Base-by-base conservation (phyloP, 768 basidiomycete species). In the Favolaschia claudopus region DNA sequence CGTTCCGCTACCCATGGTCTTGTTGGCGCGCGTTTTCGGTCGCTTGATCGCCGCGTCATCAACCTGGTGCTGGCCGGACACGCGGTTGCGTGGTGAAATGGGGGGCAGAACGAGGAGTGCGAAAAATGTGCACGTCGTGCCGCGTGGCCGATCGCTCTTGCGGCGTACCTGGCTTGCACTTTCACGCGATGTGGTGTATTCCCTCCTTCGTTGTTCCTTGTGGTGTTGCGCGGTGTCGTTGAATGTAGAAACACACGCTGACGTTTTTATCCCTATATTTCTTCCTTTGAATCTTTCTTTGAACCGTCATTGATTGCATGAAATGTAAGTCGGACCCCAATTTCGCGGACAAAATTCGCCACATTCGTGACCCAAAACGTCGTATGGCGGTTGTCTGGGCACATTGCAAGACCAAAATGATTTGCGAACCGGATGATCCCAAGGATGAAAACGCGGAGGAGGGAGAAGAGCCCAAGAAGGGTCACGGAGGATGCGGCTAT, bases 401-500 rank as follows among this genome's bases (percentile, higher is more conserved):
- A 29, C 86, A 89, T 70, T 95, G 93, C 87, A 95, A 95, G 76
- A 83, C 87, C 63, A 96, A 92, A 77, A 94, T 83, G 81, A 69
- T 82, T 42, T 99, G 96, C 82, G 94, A 95, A 67, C 77, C 93
- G 67, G 93, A 96, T 75, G 91, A 93, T 37, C 84, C 88, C 46
- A 92, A 93, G 74, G 93, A 95, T 62, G 95, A 95, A 67, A 88
- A 85, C 55, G 91, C 85, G 28, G 89, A 85, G 31, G 88, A 85
- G 14, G 79, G 76, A 34, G 89, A 87, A 36, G 93, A 93, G 62
- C 81, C 85, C 43, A 93, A 93, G 79, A 91, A 88, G 69, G 93
- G 94, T 2, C 97, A 99, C 60, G 96, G 95, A n/a, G 97, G 97
- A 15, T 99, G 97, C 74, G 97, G 97, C 39, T 93, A 95, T 68